Conservation (phyloP, 2,329 filamentous ascomycete species). For the Aureobasidium sp. region DNA sequence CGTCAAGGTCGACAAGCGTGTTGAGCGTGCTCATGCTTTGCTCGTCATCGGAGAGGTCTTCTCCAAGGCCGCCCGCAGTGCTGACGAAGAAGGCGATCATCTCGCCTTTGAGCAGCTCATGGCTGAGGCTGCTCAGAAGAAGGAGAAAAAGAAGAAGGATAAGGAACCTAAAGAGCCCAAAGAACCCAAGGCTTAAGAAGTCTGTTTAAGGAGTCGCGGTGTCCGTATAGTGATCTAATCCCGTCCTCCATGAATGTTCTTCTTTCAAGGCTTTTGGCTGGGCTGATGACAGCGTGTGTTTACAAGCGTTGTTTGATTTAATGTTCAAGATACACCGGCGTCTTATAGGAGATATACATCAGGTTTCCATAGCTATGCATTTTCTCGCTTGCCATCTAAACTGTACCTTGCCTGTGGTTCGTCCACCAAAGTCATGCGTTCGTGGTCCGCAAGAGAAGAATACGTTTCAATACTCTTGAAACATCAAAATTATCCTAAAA, state of each 20-base stretch:
- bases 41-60: conserved; percentile 86
- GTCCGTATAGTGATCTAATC: not conserved
- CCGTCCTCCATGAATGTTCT: not conserved
- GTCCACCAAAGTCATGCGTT: not conserved
- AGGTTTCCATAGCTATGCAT: not conserved
- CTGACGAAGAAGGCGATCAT: conserved; percentile 96
- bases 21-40: conserved; percentile 86
- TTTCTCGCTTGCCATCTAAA: not conserved
- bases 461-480: not conserved
- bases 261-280: not conserved
- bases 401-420: not conserved
- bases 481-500: not conserved
- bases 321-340: not conserved
- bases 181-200: not conserved
- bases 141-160: conserved; percentile 60
- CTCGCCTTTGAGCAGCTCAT: conserved; percentile 98
- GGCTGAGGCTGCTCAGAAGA: conserved; percentile 91
- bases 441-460: not conserved
- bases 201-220: not conserved
- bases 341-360: not conserved
- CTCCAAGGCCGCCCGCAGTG: conserved; percentile 57
- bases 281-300: not conserved
- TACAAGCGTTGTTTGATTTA: not conserved
- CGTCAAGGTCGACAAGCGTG: conserved; percentile 72
- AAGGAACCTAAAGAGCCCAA: not conserved